Evolutionary conservation across 2,329 filamentous ascomycete species (phyloP), one percentile per base, ranked within the genome.

Genomic region (Fusarium poae): DNA sequence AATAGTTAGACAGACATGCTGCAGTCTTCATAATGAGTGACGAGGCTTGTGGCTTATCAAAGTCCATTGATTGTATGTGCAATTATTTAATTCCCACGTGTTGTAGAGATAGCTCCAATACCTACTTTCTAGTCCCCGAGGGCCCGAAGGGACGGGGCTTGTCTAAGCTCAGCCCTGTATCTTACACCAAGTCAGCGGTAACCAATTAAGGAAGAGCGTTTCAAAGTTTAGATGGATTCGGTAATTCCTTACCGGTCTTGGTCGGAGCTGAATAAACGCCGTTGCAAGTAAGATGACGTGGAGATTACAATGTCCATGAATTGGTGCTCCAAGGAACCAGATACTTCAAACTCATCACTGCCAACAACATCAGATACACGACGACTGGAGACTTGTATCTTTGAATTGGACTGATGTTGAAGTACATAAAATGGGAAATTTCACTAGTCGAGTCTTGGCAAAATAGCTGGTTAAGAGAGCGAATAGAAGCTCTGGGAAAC

Each of bases 111-210:
- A 35, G 16, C 16, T 25, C 23, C 40, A 43, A 25, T 23, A 25
- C 5, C 9, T 23, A 49, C 4, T 25, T 49, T 25, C 21, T 23
- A 49, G 16, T 35, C 12, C 20, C 11, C 11, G 45, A 49, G 21
- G 35, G 35, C 18, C 35, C n/a, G n/a, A 39, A 13, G 12, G 6
- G 35, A 39, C n/a, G 61, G 65, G 15, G 61, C 57, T 29, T 29
- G 40, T 55, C 62, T 42, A 63, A 52, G 35, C 21, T 66, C 55
- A 62, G 63, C 63, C 62, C 62, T 66, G 55, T 35, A 30, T 44
- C 21, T 32, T 42, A 29, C 32, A 43, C 30, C 53, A 49, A 48
- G 21, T 20, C 23, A 45, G 21, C 12, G 21, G 12, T 13, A 27
- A 29, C 61, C 61, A 64, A 64, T 57, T 27, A 29, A 20, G 42